These are phyloP conservation scores for Fomitopsis schrenkii DNA, from an alignment of 1,284 basidiomycete species.

Conservation along the genomic window DNA sequence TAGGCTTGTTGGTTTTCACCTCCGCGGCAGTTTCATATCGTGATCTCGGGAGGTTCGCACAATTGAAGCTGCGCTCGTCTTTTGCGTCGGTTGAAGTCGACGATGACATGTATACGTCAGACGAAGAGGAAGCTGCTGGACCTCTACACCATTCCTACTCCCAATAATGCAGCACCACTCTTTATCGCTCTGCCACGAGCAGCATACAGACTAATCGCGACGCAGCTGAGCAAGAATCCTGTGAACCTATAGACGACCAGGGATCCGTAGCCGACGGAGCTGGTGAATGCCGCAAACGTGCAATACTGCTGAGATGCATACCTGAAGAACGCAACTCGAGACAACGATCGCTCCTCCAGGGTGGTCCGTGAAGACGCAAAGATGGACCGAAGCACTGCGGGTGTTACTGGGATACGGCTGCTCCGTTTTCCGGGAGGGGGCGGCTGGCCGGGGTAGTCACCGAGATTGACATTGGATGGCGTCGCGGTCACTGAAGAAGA, in stretches of 20 bases:
- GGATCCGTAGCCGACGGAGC: not conserved
- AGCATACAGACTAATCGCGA: conserved; percentile 71
- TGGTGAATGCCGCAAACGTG: not conserved
- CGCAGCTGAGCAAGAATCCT: conserved; percentile 75
- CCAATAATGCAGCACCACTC: conserved; percentile 56
- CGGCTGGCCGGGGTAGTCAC: conserved; percentile 9
- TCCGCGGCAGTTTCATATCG: not conserved
- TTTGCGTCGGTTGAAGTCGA: too few species aligned
- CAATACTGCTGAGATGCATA: conserved; percentile 23
- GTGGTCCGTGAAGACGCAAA: conserved; percentile 78
- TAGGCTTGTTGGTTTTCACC: not conserved
- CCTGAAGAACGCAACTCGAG: conserved; percentile 81
- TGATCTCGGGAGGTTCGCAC: too few species aligned
- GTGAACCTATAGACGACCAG: conserved; percentile 49
- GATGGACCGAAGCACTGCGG: conserved; percentile 72
- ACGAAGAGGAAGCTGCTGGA: not conserved
- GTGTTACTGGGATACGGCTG: conserved; percentile 74
- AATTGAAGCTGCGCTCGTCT: too few species aligned
- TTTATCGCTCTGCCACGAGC: conserved; percentile 64
- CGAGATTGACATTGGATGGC: conserved; percentile 21
- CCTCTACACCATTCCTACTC: conserved; percentile 38
- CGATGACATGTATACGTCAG: not conserved
- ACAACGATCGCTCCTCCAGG: conserved; percentile 75
- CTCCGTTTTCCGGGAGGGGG: conserved; percentile 25
- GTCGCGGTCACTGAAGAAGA: conserved; percentile 23